These are phyloP conservation scores for Symbiodinium natans DNA, from an alignment of 73 alveolate genomes.

Conservation along the genomic window DNA sequence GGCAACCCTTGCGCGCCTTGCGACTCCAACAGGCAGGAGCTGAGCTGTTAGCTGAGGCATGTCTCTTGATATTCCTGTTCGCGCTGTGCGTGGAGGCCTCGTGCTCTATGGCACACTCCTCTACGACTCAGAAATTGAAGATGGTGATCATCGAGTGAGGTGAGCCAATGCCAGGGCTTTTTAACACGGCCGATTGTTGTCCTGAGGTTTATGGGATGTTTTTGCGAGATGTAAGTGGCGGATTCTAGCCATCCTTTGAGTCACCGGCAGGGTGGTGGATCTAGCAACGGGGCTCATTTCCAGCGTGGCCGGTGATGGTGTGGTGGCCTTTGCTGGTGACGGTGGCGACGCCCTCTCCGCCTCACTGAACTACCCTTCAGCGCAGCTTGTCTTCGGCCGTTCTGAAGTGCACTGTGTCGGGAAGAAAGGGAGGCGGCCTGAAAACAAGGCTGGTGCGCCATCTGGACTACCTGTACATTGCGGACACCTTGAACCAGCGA, in stretches of 20 bases:
- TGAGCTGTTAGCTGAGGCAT: too few species aligned
- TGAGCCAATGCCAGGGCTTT: too few species aligned
- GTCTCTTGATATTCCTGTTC: too few species aligned
- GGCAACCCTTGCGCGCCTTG: slow-evolving; percentile 9
- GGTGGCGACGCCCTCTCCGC: not conserved
- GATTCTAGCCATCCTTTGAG: too few species aligned
- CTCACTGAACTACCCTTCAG: not conserved
- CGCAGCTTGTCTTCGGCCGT: not conserved
- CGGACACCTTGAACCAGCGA: slow-evolving; percentile 8
- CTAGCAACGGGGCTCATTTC: not conserved
- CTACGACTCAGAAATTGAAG: slow-evolving; percentile 6
- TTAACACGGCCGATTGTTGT: not conserved
- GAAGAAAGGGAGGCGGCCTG: not conserved
- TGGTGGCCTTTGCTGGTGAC: not conserved
- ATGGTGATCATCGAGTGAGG: slow-evolving; percentile 1
- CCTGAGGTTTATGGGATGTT: too few species aligned
- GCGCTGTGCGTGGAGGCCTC: not conserved
- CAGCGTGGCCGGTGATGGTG: not conserved
- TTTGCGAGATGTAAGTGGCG: too few species aligned
- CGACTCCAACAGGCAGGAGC: not conserved
- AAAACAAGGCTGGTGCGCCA: not conserved
- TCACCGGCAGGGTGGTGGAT: not conserved
- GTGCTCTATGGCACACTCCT: not conserved
- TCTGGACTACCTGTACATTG: not conserved
- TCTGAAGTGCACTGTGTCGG: not conserved